Percentiles rank a stretch among this genome's conserved stretches.
These are phyloP conservation scores for Fusarium duplospermum DNA, from an alignment of 2,329 filamentous ascomycete genomes.

Conservation along the genomic window DNA sequence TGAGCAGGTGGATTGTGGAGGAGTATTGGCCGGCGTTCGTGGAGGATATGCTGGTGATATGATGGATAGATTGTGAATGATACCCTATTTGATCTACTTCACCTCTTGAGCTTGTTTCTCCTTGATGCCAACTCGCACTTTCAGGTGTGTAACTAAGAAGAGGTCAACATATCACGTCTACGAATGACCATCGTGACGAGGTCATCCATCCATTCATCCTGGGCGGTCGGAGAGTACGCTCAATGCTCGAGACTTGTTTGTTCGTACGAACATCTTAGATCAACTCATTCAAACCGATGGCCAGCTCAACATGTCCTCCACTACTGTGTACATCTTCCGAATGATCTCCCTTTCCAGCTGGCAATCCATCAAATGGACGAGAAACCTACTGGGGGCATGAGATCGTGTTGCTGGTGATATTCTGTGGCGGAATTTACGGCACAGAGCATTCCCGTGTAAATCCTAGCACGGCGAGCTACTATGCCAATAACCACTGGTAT, in stretches of 20 bases:
- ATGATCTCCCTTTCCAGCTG: background rate
- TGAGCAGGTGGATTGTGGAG: slow-evolving; percentile 16
- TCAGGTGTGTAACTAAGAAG: background rate
- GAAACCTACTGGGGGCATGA: background rate
- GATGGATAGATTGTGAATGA: background rate
- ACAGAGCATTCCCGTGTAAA: background rate
- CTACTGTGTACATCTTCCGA: background rate
- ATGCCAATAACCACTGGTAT: background rate
- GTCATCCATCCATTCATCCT: background rate
- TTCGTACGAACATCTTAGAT: background rate
- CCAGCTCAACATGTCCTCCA: background rate
- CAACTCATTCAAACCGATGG: background rate
- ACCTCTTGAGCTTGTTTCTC: background rate
- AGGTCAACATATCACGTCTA: background rate
- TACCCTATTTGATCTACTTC: background rate
- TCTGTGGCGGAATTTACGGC: background rate
- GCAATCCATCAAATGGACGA: background rate
- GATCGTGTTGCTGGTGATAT: background rate
- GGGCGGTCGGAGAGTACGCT: background rate
- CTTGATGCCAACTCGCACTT: background rate
- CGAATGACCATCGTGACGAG: background rate
- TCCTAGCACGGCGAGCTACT: background rate
- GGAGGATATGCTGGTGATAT: slow-evolving; percentile 6
- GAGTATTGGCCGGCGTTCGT: slow-evolving; percentile 27
- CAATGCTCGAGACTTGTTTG: background rate